These are phyloP conservation scores for Colletotrichum sidae DNA, from an alignment of 2,329 filamentous ascomycete genomes.

Conservation along the genomic window DNA sequence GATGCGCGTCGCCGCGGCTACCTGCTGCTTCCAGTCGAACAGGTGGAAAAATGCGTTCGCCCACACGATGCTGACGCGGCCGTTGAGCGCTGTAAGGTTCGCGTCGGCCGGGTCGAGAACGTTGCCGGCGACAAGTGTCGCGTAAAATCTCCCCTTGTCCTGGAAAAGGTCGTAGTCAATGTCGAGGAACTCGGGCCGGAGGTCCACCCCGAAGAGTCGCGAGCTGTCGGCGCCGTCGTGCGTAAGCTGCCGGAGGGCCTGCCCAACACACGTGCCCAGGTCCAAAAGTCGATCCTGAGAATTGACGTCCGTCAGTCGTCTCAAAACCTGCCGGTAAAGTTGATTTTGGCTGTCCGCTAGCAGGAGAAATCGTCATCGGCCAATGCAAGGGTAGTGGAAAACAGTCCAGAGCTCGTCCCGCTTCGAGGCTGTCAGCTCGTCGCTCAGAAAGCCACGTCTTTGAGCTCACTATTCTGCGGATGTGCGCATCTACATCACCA, in stretches of 20 bases:
- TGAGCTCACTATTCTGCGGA: constrained; percentile 49
- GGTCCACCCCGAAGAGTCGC: constrained; percentile 62
- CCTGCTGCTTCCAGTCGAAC: constrained; percentile 59
- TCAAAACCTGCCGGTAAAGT: constrained; percentile 56
- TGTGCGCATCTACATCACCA: constrained; percentile 49
- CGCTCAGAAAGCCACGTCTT: constrained; percentile 19
- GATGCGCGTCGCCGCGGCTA: constrained; percentile 57
- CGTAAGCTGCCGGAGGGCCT: constrained; percentile 61
- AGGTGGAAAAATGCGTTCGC: constrained; percentile 64
- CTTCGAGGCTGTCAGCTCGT: constrained; percentile 43
- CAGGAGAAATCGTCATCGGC: constrained; percentile 62
- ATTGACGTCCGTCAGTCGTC: constrained; percentile 51
- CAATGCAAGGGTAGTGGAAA: constrained; percentile 58
- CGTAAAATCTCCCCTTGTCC: constrained; percentile 61
- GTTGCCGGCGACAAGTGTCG: constrained; percentile 63
- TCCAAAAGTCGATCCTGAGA: constrained; percentile 58
- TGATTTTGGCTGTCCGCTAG: constrained; percentile 55
- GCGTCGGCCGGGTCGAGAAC: constrained; percentile 56
- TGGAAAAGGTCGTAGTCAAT: constrained; percentile 74
- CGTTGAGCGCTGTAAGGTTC: constrained; percentile 48
- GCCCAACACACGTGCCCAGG: constrained; percentile 63
- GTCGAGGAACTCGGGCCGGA: constrained; percentile 63
- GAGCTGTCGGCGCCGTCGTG: constrained; percentile 60
- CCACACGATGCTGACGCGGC: constrained; percentile 60
- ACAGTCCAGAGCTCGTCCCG: constrained; percentile 59